These are phyloP conservation scores for Eimeria mitis DNA, from an alignment of 169 alveolate species.

Conservation along the genomic window DNA sequence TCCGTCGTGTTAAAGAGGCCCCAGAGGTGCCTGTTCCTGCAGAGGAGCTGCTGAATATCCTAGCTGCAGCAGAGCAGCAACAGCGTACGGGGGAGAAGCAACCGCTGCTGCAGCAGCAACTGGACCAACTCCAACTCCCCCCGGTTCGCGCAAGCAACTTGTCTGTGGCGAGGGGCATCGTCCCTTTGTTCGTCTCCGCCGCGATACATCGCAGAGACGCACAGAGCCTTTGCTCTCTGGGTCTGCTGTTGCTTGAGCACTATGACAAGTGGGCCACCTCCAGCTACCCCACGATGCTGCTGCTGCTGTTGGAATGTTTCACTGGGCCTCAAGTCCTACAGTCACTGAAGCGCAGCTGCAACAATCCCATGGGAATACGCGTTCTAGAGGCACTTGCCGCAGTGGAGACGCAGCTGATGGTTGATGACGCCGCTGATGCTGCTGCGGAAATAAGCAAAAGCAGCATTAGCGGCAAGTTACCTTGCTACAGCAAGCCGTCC, in stretches of 20 bases:
- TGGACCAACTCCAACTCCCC: constrained; percentile 59
- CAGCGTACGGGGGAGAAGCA: constrained; percentile 67
- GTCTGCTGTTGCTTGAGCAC: constrained; percentile 45
- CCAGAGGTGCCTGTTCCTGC: constrained; percentile 53
- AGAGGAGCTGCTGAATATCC: constrained; percentile 30
- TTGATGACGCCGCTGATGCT: background rate
- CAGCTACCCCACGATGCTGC: constrained; percentile 53
- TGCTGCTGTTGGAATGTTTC: constrained; percentile 56
- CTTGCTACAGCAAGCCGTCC: constrained; percentile 62
- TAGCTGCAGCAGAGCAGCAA: constrained; percentile 66
- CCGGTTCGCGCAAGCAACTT: constrained; percentile 47
- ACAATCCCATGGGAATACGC: constrained; percentile 21
- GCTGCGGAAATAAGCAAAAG: background rate
- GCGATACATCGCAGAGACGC: constrained; percentile 23
- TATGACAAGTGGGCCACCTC: constrained; percentile 42
- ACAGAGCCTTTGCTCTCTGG: constrained; percentile 51
- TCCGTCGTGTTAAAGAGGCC: constrained; percentile 72
- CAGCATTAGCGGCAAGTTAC: constrained; percentile 24
- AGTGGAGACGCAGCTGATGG: constrained; percentile 9
- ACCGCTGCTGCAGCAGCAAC: constrained; percentile 42
- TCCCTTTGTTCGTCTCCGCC: constrained; percentile 47
- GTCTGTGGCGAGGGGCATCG: constrained; percentile 55
- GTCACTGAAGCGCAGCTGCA: constrained; percentile 18
- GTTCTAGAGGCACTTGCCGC: constrained; percentile 24
- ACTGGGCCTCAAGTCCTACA: constrained; percentile 3